Conservation (phyloP, 345 rosid genomes). For the Eucalyptus grandis region DNA sequence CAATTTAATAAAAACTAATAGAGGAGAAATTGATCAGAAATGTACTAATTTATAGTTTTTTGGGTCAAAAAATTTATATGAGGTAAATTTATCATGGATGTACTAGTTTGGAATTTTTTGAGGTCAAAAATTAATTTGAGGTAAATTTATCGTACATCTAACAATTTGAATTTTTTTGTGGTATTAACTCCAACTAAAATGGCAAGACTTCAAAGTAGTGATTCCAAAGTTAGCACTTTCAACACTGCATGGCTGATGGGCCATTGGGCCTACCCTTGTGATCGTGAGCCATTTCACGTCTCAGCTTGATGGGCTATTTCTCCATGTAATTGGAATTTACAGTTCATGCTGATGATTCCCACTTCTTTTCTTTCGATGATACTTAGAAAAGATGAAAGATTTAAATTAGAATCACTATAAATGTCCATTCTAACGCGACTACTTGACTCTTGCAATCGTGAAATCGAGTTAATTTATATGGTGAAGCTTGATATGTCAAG, state of each 20-base stretch:
- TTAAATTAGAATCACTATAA: background rate
- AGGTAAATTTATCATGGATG: fast-evolving
- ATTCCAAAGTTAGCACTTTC: background rate
- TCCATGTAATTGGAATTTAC: background rate
- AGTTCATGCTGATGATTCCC: background rate
- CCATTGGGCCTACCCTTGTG: background rate
- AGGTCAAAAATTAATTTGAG: no score
- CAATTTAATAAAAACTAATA: no score
- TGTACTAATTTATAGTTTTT: no score
- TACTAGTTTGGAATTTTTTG: fast-evolving
- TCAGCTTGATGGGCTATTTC: background rate
- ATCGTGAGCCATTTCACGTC: background rate
- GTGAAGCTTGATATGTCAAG: background rate
- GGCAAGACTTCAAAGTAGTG: background rate
- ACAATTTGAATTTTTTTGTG: no score
- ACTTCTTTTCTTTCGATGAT: background rate
- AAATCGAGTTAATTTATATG: background rate
- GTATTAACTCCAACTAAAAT: background rate
- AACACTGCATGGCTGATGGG: background rate
- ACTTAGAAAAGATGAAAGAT: background rate
- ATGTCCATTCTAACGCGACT: background rate
- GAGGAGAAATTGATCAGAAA: no score
- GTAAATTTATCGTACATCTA: no score
- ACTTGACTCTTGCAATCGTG: background rate
- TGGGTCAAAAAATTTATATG: no score